These are phyloP conservation scores for Globisporangium radiosum DNA, from an alignment of 352 stramenopile genomes.

Conservation along the genomic window DNA sequence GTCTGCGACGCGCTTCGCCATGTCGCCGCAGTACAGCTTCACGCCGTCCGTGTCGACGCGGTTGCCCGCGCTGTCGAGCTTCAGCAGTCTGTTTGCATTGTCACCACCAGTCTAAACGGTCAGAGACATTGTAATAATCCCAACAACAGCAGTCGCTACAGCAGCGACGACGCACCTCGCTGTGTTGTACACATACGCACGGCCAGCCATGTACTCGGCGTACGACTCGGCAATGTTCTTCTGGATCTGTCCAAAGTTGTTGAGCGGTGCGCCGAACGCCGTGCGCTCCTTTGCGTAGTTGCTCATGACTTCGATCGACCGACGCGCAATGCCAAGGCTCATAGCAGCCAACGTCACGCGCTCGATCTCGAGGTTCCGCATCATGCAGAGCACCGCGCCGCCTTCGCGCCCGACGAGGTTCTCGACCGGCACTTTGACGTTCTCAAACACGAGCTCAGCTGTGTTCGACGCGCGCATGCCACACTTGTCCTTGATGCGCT, in stretches of 20 bases:
- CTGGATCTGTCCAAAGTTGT: constrained; percentile 91
- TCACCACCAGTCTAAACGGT: background rate
- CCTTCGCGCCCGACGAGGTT: constrained; percentile 91
- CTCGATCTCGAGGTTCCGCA: constrained; percentile 99
- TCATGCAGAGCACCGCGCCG: constrained; percentile 81
- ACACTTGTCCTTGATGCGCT: constrained; percentile 99
- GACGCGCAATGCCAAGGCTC: constrained; percentile 93
- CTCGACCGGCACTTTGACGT: constrained; percentile 89
- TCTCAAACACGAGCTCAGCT: constrained; percentile 98
- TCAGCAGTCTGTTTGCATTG: constrained; percentile 64
- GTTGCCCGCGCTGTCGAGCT: constrained; percentile 94
- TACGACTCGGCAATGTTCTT: constrained; percentile 97
- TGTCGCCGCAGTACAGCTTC: constrained; percentile 97
- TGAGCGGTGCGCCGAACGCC: constrained; percentile 94
- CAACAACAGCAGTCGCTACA: background rate
- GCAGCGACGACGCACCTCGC: constrained; percentile 44
- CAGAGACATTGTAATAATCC: background rate
- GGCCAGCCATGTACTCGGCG: constrained; percentile 96
- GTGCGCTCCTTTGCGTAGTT: constrained; percentile 88
- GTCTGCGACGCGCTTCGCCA: constrained; percentile 97
- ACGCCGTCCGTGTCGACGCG: constrained; percentile 97
- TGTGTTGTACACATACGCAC: constrained; percentile 96
- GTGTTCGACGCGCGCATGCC: constrained; percentile 97
- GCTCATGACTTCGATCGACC: constrained; percentile 98
- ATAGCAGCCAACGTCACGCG: constrained; percentile 96